Evolutionary conservation across 2,329 filamentous ascomycete genomes (phyloP).

Genomic region (Helotiales sp.): DNA sequence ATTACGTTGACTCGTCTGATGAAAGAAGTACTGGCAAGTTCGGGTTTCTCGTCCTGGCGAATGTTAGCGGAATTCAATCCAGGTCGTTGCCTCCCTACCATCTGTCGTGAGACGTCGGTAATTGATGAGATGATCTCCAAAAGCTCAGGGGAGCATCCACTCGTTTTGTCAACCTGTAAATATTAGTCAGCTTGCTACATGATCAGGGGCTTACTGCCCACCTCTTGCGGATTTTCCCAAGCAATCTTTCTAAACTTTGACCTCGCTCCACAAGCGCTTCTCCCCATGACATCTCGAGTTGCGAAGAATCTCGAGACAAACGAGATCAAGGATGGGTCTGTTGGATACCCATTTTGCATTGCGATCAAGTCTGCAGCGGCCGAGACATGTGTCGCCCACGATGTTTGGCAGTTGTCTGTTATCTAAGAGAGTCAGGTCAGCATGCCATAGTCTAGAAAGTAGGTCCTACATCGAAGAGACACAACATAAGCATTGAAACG

Average conservation of each 20-base stretch:
- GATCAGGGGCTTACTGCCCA: not conserved
- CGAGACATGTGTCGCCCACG: conserved; percentile 17
- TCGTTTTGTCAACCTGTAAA: conserved; percentile 3
- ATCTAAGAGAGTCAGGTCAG: conserved; percentile 4
- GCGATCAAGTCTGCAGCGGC: conserved; percentile 13
- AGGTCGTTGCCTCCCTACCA: not conserved
- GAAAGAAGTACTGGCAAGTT: not conserved
- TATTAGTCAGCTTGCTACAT: not conserved
- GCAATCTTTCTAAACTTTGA: conserved; percentile 16
- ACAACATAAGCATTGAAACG: conserved; percentile 14
- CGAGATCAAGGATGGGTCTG: conserved; percentile 12
- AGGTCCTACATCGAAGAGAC: conserved; percentile 15
- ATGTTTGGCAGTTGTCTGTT: conserved; percentile 17
- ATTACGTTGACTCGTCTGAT: not conserved
- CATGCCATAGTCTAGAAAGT: not conserved
- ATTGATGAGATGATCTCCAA: conserved; percentile 16
- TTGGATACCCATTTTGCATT: not conserved
- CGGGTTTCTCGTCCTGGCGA: not conserved
- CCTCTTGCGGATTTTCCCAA: conserved; percentile 13
- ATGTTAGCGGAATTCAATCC: not conserved
- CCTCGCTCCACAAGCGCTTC: conserved; percentile 18
- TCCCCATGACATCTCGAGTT: conserved; percentile 19
- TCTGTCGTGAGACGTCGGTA: conserved; percentile 11
- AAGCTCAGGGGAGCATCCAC: conserved; percentile 15
- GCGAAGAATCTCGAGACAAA: conserved; percentile 20